Conservation (phyloP, 2,329 filamentous ascomycete species). For the Diplodia scrobiculata region DNA sequence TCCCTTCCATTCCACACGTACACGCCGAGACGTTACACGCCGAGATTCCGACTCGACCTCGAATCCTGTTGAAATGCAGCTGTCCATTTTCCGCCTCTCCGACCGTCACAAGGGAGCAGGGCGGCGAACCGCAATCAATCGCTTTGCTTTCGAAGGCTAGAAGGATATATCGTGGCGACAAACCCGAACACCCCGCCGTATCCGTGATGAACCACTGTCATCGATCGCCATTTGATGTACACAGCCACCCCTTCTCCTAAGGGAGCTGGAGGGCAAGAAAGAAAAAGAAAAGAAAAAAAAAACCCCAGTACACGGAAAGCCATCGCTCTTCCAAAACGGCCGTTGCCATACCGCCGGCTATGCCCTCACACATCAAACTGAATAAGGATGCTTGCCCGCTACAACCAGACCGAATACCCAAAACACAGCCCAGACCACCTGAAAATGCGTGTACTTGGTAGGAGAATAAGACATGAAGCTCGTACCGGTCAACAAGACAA, state of each 20-base stretch:
- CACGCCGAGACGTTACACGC: not conserved
- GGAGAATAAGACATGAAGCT: not conserved
- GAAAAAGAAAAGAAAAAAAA: not conserved
- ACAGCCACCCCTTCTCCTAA: not conserved
- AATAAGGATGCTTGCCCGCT: not conserved
- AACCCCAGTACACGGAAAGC: not conserved
- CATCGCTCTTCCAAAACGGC: not conserved
- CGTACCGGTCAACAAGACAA: not conserved
- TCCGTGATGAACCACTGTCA: not conserved
- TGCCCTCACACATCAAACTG: not conserved
- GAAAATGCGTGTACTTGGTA: slow-evolving; percentile 8
- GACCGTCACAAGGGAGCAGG: not conserved
- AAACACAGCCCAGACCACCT: not conserved
- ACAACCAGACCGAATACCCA: not conserved
- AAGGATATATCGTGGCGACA: not conserved
- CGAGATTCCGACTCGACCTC: not conserved
- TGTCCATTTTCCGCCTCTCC: not conserved
- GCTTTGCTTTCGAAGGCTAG: not conserved
- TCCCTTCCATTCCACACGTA: not conserved
- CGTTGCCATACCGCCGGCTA: not conserved
- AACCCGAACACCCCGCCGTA: not conserved
- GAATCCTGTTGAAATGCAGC: not conserved
- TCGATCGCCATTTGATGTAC: not conserved
- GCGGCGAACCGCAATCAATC: not conserved
- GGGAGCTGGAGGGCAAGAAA: not conserved